Conservation (phyloP, 2,329 filamentous ascomycete genomes). For the Torrubiella hemipterigena region DNA sequence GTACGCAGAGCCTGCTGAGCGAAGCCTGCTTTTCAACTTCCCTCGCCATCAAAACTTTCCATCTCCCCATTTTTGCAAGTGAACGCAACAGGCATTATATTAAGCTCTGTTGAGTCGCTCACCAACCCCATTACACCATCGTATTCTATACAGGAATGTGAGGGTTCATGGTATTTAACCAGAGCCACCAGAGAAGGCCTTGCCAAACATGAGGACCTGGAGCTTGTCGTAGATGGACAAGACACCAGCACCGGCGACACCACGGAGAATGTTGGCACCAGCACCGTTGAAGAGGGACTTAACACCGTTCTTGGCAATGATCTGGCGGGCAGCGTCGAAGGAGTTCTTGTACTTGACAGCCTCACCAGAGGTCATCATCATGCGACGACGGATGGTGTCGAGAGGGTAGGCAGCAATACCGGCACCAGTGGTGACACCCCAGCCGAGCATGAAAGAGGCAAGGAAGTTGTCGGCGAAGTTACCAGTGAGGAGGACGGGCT, state of each 20-base stretch:
- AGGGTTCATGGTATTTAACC: constrained; percentile 28
- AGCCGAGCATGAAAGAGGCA: constrained; percentile 96
- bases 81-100: constrained; percentile 23
- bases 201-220: constrained; percentile 98
- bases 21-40: constrained; percentile 27
- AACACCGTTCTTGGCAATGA: constrained; percentile 94
- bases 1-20: constrained; percentile 24
- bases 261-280: constrained; percentile 99
- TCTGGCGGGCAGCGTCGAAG: constrained; percentile 89
- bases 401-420: constrained; percentile 99
- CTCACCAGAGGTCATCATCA: constrained; percentile 99
- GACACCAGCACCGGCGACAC: constrained; percentile 99
- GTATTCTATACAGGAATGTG: constrained; percentile 29
- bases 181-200: constrained; percentile 79
- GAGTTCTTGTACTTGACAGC: constrained; percentile 99
- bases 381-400: constrained; percentile 99
- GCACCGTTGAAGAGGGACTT: constrained; percentile 99
- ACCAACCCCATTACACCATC: constrained; percentile 17
- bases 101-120: constrained; percentile 21
- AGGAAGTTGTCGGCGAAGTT: constrained; percentile 96
- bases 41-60: constrained; percentile 34
- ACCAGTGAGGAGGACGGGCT: constrained; percentile 93
- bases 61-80: constrained; percentile 32
- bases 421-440: constrained; percentile 98
- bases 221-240: constrained; percentile 99